Evolutionary conservation across 1,284 basidiomycete genomes (phyloP), one percentile per base, ranked within the genome.

Genomic region (Ustilago tritici): DNA sequence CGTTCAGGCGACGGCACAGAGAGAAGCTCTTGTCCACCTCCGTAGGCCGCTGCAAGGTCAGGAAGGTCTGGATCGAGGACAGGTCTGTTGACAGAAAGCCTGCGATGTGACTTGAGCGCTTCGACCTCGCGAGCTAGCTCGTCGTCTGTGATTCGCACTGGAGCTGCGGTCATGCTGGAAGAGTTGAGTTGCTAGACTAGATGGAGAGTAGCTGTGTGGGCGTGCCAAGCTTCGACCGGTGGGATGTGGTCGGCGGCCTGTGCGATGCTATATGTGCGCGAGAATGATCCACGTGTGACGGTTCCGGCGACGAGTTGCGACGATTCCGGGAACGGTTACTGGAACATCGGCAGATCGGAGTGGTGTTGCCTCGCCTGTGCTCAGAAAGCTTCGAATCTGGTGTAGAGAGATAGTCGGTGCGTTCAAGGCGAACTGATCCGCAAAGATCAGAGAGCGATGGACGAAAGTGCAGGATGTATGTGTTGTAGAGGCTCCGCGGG

Each of bases 41-140:
- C 75, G 36, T 73, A 69, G 41, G 77, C 52, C 15, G 79, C 78
- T 53, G 81, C 81, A 10, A 83, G 58, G 34, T 83, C 81, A 7
- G 84, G 84, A 23, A 85, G 78, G 62, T 85, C 84, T 0, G 84
- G 84, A 59, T 85, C 84, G 46, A 85, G 66, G n/a, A 83, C 62
- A 31, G 80, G 78, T 32, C 81, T 70, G 34, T 84, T 83, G 59
- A 82, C 81, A 1, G 84, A 85, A 28, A 79, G 76, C 35, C 84
- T 70, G 43, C 84, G 76, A 65, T 83, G 82, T 12, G 81, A 79
- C 41, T 84, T 84, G 63, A 85, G 82, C 52, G 80, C 82, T 58
- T 84, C 82, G 10, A 85, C 84, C 60, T 85, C 84, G 43, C 84
- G 77, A 31, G 80, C 71, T 32, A 85, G 72, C 68, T 85, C 84